A percentile compares a stretch with the other conserved stretches of the same genome.
Evolutionary conservation across 2,329 filamentous ascomycete genomes (phyloP).

Genomic region (Cordyceps fumosorosea): DNA sequence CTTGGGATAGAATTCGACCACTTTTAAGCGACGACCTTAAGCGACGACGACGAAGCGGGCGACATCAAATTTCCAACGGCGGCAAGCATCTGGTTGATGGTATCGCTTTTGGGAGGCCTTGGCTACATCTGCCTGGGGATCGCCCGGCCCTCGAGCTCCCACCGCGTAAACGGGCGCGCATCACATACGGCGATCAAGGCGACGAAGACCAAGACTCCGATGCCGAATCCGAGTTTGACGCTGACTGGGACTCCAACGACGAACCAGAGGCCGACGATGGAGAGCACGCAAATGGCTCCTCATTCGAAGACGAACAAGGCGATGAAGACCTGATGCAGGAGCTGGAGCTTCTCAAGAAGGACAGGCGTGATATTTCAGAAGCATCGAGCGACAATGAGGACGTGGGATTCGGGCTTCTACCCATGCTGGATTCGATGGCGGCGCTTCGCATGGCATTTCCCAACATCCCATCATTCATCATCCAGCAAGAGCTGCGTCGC

Average conservation of each 20-base stretch:
- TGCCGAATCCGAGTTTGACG: constrained; percentile 27
- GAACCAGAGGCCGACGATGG: constrained; percentile 16
- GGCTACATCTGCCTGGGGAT: constrained; percentile 50
- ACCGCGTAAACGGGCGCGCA: constrained; percentile 60
- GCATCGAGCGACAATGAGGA: constrained; percentile 15
- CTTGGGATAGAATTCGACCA: constrained; percentile 60
- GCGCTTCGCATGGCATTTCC: constrained; percentile 40
- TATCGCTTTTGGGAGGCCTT: constrained; percentile 71
- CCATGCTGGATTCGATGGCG: constrained; percentile 16
- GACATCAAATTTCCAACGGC: constrained; percentile 71
- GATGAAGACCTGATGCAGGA: constrained; percentile 9
- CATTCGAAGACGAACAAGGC: constrained; percentile 3
- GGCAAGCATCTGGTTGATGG: constrained; percentile 82
- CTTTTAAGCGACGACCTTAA: constrained; percentile 69
- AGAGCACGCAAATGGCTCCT: constrained; percentile 1
- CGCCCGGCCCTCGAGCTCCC: constrained; percentile 66
- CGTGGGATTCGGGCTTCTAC: constrained; percentile 5
- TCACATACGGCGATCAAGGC: constrained; percentile 34
- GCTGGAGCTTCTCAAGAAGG: constrained; percentile 9
- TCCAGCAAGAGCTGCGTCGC: constrained; percentile 30
- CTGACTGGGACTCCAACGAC: constrained; percentile 16
- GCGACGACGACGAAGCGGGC: constrained; percentile 64
- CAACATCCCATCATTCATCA: constrained; percentile 26
- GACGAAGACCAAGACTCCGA: constrained; percentile 34
- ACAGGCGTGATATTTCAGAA: constrained; percentile 11